phyloP scores from a whole-genome alignment of 108 stramenopile genomes.

The Mediolabrus comicus region DNA sequence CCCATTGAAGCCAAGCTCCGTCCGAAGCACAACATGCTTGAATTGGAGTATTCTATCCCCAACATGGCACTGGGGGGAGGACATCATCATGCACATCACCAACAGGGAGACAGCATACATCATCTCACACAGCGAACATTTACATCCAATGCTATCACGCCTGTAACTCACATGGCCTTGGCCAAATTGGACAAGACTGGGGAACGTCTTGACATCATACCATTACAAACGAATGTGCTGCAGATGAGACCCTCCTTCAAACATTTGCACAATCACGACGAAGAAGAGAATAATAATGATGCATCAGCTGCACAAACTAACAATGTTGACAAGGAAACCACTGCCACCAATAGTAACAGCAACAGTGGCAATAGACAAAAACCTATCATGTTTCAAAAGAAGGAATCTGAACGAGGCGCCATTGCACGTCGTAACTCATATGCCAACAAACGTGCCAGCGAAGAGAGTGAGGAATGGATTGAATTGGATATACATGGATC shows the following conservation, averaged over 20 bases:
- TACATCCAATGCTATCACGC: constrained; percentile 64
- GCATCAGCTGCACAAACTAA: constrained; percentile 24
- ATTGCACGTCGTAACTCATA: constrained; percentile 71
- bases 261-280: constrained; percentile 46
- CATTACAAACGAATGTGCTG: constrained; percentile 13
- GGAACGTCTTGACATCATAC: constrained; percentile 22
- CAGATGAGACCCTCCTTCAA: constrained; percentile 48
- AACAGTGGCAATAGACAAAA: constrained; percentile 21
- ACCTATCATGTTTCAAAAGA: constrained; percentile 77
- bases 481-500: constrained; percentile 57
- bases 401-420: constrained; percentile 81
- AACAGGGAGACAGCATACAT: constrained; percentile 39
- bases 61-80: constrained; percentile 11
- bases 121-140: constrained; percentile 54
- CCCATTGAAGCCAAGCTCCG: constrained; percentile 68
- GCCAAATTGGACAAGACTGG: constrained; percentile 56
- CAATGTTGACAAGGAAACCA: constrained; percentile 9
- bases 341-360: neutral
- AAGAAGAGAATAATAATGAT: constrained; percentile 47
- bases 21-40: constrained; percentile 69
- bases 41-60: constrained; percentile 62
- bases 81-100: neutral
- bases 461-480: constrained; percentile 88
- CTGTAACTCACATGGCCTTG: constrained; percentile 81
- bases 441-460: constrained; percentile 76